These are phyloP conservation scores for Elaeis oleifera DNA, from an alignment of 202 grass and related monocot species.

Conservation along the genomic window DNA sequence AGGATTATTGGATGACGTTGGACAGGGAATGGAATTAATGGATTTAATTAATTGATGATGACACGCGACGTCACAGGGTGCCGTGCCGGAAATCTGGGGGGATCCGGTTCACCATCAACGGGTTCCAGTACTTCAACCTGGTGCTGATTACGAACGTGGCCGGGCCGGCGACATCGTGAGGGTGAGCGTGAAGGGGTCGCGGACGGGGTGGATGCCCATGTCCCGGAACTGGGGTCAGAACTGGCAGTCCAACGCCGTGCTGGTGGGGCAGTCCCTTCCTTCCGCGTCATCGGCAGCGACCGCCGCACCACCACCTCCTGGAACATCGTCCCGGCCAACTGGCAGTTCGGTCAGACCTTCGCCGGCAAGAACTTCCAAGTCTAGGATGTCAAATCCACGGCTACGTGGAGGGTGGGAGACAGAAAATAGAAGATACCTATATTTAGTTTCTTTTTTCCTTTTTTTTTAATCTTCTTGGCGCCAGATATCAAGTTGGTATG, in stretches of 20 bases:
- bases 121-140: conserved; percentile 47
- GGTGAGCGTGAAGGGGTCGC: conserved; percentile 34
- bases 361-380: conserved; percentile 37
- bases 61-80: conserved; percentile 20
- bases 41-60: neutral
- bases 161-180: conserved; percentile 39
- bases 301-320: conserved; percentile 45
- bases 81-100: conserved; percentile 33
- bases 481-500: neutral
- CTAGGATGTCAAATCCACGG: neutral
- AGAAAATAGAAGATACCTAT: neutral
- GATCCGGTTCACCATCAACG: conserved; percentile 43
- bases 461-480: neutral
- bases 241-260: conserved; percentile 40
- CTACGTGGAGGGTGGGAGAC: too few relatives aligned
- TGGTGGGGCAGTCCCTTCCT: conserved; percentile 43
- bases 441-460: neutral
- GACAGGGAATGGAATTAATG: too few relatives aligned
- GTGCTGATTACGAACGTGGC: conserved; percentile 48
- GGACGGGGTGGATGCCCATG: conserved; percentile 43
- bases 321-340: conserved; percentile 31
- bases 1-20: neutral
- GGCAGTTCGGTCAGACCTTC: conserved; percentile 40
- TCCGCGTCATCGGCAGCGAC: conserved; percentile 37
- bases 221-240: conserved; percentile 54